A percentile compares a stretch with the other conserved stretches of the same genome.
Evolutionary conservation across 2,329 filamentous ascomycete genomes (phyloP).

Genomic region (Aspergillus floridensis): DNA sequence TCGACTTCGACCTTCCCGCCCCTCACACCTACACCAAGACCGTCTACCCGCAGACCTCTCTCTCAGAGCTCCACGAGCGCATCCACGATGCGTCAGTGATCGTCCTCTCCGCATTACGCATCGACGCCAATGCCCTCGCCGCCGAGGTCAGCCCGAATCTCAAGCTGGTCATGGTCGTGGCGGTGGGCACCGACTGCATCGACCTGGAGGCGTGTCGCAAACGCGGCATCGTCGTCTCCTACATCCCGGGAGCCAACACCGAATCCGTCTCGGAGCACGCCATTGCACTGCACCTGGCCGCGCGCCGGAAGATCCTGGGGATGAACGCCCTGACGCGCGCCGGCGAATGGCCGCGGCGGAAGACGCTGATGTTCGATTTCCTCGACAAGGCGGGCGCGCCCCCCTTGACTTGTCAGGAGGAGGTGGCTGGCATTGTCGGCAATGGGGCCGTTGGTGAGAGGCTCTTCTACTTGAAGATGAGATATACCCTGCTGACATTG

Average conservation of each 20-base stretch:
- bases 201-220: constrained; percentile 45
- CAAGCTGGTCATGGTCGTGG: constrained; percentile 45
- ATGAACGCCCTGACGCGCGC: constrained; percentile 37
- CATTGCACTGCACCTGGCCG: constrained; percentile 50
- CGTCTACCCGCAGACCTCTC: constrained; percentile 35
- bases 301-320: constrained; percentile 42
- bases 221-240: constrained; percentile 47
- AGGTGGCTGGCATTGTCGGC: constrained; percentile 51
- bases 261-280: constrained; percentile 52
- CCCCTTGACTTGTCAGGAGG: constrained; percentile 49
- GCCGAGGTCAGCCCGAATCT: constrained; percentile 45
- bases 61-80: constrained; percentile 39
- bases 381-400: constrained; percentile 30
- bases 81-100: constrained; percentile 49
- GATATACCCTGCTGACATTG: too few relatives aligned
- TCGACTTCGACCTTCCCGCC: constrained; percentile 44
- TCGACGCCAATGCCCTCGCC: constrained; percentile 39
- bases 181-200: constrained; percentile 49
- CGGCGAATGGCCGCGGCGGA: constrained; percentile 42
- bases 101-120: constrained; percentile 38
- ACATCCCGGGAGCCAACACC: constrained; percentile 49
- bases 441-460: constrained; percentile 50
- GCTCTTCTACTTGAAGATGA: too few relatives aligned
- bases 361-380: constrained; percentile 34
- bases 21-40: constrained; percentile 35